These are phyloP conservation scores for Paramecium bursaria DNA, from an alignment of 73 alveolate species.

Conservation along the genomic window DNA sequence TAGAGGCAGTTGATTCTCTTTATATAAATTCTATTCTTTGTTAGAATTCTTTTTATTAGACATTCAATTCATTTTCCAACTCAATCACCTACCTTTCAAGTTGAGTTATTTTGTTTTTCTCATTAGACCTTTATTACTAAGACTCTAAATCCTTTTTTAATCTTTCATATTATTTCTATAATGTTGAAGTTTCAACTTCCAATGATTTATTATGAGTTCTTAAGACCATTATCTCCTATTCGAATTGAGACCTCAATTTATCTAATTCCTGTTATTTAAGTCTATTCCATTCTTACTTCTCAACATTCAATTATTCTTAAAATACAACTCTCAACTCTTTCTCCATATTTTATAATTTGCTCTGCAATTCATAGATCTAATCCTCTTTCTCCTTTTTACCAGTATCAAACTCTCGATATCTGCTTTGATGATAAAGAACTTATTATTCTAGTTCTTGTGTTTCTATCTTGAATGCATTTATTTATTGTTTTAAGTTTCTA, in stretches of 20 bases:
- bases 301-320: constrained; percentile 37
- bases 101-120: background rate
- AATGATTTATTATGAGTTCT: constrained; percentile 17
- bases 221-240: background rate
- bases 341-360: constrained; percentile 43
- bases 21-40: background rate
- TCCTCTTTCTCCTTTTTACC: constrained; percentile 22
- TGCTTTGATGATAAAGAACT: background rate
- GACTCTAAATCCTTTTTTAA: constrained; percentile 5
- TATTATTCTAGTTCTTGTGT: background rate
- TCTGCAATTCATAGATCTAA: background rate
- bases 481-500: constrained; percentile 5
- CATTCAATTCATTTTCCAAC: constrained; percentile 12
- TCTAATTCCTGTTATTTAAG: background rate
- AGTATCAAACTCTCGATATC: background rate
- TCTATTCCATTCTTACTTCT: constrained; percentile 46
- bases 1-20: background rate
- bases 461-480: background rate
- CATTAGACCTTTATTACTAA: background rate
- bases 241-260: constrained; percentile 3
- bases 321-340: constrained; percentile 12
- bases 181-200: constrained; percentile 25
- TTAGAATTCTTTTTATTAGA: background rate
- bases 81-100: constrained; percentile 3
- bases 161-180: constrained; percentile 23